Percentiles rank a stretch among this genome's conserved stretches.
phyloP scores from a whole-genome alignment of 495 filamentous ascomycete species.

The Talaromyces adpressus region DNA sequence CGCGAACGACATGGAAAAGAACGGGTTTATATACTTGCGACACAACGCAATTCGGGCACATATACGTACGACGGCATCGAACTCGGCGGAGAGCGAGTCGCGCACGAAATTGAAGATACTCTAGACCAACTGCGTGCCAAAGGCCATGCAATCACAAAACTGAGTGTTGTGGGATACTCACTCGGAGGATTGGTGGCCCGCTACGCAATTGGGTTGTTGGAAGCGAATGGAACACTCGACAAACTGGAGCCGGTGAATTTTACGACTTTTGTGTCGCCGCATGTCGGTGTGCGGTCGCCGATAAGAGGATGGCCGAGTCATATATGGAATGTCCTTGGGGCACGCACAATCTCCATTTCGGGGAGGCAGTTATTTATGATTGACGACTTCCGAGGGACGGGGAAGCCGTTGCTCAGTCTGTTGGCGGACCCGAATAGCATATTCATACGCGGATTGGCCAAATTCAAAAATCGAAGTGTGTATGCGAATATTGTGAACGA shows the following conservation, averaged over 20 bases:
- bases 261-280: conserved; percentile 84
- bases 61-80: conserved; percentile 96
- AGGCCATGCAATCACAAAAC: conserved; percentile 68
- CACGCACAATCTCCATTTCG: conserved; percentile 67
- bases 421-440: conserved; percentile 79
- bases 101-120: conserved; percentile 78
- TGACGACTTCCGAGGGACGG: conserved; percentile 77
- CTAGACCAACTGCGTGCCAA: conserved; percentile 53
- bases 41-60: conserved; percentile 71
- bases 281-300: conserved; percentile 78
- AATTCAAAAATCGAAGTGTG: conserved; percentile 63
- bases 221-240: conserved; percentile 72
- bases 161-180: conserved; percentile 86
- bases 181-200: conserved; percentile 81
- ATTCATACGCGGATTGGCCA: conserved; percentile 71
- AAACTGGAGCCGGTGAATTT: conserved; percentile 83
- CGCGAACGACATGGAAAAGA: conserved; percentile 57
- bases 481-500: conserved; percentile 89
- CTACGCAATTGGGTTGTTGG: conserved; percentile 80
- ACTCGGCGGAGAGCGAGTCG: conserved; percentile 79
- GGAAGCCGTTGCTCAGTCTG: conserved; percentile 68
- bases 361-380: conserved; percentile 83
- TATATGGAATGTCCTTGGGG: conserved; percentile 76
- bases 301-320: conserved; percentile 56
- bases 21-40: conserved; percentile 62